phyloP scores from a whole-genome alignment of 768 basidiomycete species.

The Tephrocybe sp. region DNA sequence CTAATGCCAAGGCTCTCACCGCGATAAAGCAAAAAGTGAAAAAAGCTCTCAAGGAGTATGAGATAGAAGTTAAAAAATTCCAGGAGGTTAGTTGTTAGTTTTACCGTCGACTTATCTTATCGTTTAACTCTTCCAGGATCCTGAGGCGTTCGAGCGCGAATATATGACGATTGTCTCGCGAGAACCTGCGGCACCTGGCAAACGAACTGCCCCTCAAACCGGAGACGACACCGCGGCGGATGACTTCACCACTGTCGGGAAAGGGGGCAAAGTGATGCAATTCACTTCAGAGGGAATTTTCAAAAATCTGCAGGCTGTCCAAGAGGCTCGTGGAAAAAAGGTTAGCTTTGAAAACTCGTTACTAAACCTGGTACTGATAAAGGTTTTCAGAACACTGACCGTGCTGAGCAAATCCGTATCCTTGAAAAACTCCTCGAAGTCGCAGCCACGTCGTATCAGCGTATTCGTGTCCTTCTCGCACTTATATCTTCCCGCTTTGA shows the following conservation, averaged over 20 bases:
- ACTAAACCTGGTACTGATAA: neutral
- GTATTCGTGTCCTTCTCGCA: constrained; percentile 90
- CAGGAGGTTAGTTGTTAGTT: constrained; percentile 54
- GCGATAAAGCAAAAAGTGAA: constrained; percentile 98
- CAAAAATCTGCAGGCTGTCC: constrained; percentile 86
- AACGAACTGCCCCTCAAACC: constrained; percentile 29
- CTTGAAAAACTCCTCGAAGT: constrained; percentile 85
- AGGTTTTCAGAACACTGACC: constrained; percentile 84
- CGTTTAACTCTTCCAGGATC: constrained; percentile 54
- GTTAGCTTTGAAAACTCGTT: constrained; percentile 36
- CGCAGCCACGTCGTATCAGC: constrained; percentile 85
- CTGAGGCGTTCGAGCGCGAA: constrained; percentile 81
- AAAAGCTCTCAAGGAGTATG: constrained; percentile 88
- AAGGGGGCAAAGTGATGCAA: constrained; percentile 80
- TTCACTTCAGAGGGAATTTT: constrained; percentile 85
- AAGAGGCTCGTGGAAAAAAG: constrained; percentile 96
- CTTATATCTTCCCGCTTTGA: constrained; percentile 95
- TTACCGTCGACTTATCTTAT: neutral
- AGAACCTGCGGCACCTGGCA: constrained; percentile 36
- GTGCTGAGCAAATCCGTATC: constrained; percentile 90
- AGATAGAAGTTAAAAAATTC: constrained; percentile 74
- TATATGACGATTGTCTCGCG: constrained; percentile 55
- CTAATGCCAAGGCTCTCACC: constrained; percentile 89
- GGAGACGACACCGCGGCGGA: constrained; percentile 51
- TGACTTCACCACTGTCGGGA: constrained; percentile 88